These are phyloP conservation scores for Vishniacozyma victoriae DNA, from an alignment of 768 basidiomycete genomes.

Conservation along the genomic window DNA sequence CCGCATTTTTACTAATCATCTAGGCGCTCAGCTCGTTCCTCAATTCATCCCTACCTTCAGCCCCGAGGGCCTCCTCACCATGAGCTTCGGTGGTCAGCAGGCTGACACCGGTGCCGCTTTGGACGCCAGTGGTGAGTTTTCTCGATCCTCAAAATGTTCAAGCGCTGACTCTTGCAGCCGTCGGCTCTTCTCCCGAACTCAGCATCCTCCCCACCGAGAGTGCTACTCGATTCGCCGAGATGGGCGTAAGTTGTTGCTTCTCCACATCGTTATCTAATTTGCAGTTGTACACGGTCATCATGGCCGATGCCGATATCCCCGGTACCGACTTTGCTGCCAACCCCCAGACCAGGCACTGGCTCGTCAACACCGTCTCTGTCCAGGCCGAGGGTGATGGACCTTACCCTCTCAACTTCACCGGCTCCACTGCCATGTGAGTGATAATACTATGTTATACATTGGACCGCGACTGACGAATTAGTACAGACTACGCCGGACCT, in stretches of 20 bases:
- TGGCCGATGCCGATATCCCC: constrained; percentile 69
- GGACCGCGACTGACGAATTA: constrained; percentile 15
- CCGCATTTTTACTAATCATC: not conserved
- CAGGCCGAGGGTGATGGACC: constrained; percentile 15
- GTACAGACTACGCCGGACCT: constrained; percentile 68
- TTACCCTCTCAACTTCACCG: constrained; percentile 37
- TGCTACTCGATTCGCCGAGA: constrained; percentile 51
- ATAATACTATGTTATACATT: constrained; percentile 42
- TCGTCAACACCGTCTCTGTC: constrained; percentile 58
- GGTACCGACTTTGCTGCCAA: constrained; percentile 55
- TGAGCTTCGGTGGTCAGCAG: constrained; percentile 55
- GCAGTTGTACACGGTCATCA: constrained; percentile 58
- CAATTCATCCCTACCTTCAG: constrained; percentile 57
- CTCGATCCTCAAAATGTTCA: not conserved
- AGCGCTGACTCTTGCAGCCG: constrained; percentile 51
- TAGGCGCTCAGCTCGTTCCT: constrained; percentile 55
- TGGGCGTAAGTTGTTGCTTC: constrained; percentile 15
- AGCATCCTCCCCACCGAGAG: constrained; percentile 54
- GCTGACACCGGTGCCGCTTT: constrained; percentile 59
- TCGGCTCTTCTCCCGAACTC: constrained; percentile 55
- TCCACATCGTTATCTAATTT: not conserved
- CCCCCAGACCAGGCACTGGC: constrained; percentile 65
- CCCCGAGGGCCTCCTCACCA: constrained; percentile 57
- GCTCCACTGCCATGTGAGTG: constrained; percentile 37
- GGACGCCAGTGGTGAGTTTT: constrained; percentile 55